phyloP scores from a whole-genome alignment of 148 eudicot genomes.

The Rhododendron ovatum region DNA sequence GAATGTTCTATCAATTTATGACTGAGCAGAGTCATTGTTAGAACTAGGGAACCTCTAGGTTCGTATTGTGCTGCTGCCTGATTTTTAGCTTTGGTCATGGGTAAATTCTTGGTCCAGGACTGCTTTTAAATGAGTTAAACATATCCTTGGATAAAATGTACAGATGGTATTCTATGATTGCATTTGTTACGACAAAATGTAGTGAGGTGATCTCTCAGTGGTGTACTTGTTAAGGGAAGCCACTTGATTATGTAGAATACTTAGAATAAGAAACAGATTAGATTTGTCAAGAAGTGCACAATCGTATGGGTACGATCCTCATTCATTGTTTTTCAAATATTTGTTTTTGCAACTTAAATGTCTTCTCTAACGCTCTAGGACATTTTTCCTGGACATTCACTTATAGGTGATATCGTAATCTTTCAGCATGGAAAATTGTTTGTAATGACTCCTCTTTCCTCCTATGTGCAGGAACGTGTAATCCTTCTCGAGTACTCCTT shows the following conservation, averaged over 20 bases:
- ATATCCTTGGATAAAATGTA: too few species aligned
- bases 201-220: neutral
- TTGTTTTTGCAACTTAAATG: too few species aligned
- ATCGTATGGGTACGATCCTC: too few species aligned
- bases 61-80: too few species aligned
- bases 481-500: slow-evolving; percentile 83
- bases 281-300: too few species aligned
- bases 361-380: neutral
- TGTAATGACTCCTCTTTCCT: slow-evolving; percentile 10
- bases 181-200: too few species aligned
- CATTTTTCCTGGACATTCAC: neutral
- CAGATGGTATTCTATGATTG: too few species aligned
- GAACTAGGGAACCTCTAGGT: neutral
- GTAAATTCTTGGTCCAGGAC: too few species aligned
- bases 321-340: too few species aligned
- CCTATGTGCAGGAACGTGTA: slow-evolving; percentile 58
- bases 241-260: neutral
- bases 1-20: neutral
- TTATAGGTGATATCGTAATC: neutral
- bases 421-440: neutral
- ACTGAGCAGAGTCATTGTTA: neutral
- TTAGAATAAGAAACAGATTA: too few species aligned
- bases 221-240: neutral
- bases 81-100: too few species aligned
- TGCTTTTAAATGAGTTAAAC: too few species aligned